Conservation (phyloP, 306 rosid species). For the Cicer yamashitae region DNA sequence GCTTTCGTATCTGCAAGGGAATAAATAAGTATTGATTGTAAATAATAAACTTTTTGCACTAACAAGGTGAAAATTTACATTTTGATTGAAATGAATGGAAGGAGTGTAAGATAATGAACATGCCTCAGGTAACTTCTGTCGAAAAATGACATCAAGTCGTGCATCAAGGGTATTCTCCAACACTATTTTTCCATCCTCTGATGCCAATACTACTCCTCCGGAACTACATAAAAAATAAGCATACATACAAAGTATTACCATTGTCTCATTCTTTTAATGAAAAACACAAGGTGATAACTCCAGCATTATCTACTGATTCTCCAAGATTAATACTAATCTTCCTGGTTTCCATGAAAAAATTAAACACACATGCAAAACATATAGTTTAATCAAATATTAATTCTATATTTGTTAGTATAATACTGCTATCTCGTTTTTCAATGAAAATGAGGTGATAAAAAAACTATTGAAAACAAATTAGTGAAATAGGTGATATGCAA, state of each 20-base stretch:
- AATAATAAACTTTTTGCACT: constrained; percentile 5
- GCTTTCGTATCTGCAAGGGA: constrained; percentile 46
- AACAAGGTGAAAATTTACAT: not conserved
- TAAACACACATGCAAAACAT: not conserved
- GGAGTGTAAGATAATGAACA: constrained; percentile 25
- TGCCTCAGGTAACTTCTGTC: constrained; percentile 71
- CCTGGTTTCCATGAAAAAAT: not conserved
- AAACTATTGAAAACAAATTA: too few species aligned
- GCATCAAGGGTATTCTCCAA: constrained; percentile 72
- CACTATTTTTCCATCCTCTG: constrained; percentile 75
- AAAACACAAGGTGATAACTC: too few species aligned
- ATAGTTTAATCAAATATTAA: too few species aligned
- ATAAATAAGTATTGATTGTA: not conserved
- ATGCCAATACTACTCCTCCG: constrained; percentile 71
- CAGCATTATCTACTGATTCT: too few species aligned
- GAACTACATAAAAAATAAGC: constrained; percentile 49
- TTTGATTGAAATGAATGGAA: constrained; percentile 22
- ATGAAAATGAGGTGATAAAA: too few species aligned
- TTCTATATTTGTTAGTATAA: not conserved
- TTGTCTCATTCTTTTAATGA: too few species aligned
- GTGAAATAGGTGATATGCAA: too few species aligned
- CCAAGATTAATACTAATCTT: too few species aligned
- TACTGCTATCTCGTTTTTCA: not conserved
- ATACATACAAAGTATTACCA: not conserved
- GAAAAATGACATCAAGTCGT: constrained; percentile 59